Base-by-base conservation (phyloP, 306 rosid species). In the Arachis stenosperma region DNA sequence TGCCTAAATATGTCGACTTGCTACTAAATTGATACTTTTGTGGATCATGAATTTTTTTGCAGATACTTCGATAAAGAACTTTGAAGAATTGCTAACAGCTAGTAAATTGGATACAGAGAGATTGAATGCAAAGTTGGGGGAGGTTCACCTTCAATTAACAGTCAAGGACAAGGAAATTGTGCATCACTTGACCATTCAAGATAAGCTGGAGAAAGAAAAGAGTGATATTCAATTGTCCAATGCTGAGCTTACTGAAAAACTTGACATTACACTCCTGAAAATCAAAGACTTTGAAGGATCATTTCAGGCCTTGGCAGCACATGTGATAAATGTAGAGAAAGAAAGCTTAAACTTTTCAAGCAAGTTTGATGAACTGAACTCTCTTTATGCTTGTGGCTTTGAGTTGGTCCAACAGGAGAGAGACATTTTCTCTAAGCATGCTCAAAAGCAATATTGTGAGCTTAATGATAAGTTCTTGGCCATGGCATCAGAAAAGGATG, bases 281-380 rank as follows among this genome's bases (percentile, higher is more conserved):
- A 88, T 70, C 39, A 89, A 81, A 71, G 78, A 80, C 47, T 89
- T 94, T 41, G 89, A 89, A 72, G 83, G 69, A 78, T 66, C 83
- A 46, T 67, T 86, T 73, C 88, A 85, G 66, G 70, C 78, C 73
- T 78, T 85, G 77, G 83, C 83, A 70, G 61, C 82, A 52, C 82
- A 78, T 70, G 72, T 91, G 85, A 78, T 81, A 71, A 81, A 87
- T 74, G 68, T 89, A 83, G 97, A 91, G 75, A 86, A 69, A 66
- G 84, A 81, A 72, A 88, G 88, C 85, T 77, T 81, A 79, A 81
- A 63, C 56, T 84, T 91, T 77, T 75, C 83, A 70, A 84, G 73
- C 63, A 86, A 89, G 79, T 91, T 94, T 73, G 87, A 88, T 65
- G 83, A 81, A 81, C 82, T 94, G 81, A 84, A 68, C 85, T 81